Conservation (phyloP, 179 eudicot genomes). For the Amaranthus tricolor region DNA sequence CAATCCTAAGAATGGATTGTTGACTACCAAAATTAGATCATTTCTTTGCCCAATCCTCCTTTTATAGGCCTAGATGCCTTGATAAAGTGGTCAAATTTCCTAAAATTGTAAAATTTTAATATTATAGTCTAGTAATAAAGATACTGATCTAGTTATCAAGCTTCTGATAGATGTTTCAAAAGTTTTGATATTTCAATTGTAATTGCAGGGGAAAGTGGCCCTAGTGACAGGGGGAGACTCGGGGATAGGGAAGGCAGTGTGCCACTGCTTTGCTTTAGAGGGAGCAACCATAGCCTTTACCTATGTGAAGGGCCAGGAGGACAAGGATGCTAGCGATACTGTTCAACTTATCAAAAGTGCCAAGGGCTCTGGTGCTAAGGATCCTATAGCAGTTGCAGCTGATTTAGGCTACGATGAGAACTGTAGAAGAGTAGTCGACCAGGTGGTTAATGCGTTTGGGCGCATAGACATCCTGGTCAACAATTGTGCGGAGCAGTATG, state of each 20-base stretch:
- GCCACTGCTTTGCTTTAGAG: conserved; percentile 60
- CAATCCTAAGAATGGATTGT: no score
- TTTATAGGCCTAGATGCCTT: no score
- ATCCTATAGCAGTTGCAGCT: conserved; percentile 58
- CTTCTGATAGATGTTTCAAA: neutral
- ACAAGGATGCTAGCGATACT: conserved; percentile 66
- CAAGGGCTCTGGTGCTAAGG: conserved; percentile 47
- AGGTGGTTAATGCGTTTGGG: conserved; percentile 65
- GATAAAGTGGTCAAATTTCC: no score
- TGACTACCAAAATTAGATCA: no score
- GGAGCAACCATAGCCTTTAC: conserved; percentile 95
- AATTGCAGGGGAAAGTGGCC: conserved; percentile 74
- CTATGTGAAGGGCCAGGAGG: conserved; percentile 65
- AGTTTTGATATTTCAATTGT: neutral
- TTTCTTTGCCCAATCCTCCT: no score
- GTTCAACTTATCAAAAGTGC: conserved; percentile 44
- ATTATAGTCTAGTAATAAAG: no score
- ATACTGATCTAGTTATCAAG: no score
- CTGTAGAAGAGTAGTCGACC: conserved; percentile 66
- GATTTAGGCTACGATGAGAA: conserved; percentile 73
- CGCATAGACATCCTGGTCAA: conserved; percentile 68
- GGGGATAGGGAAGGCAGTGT: conserved; percentile 83
- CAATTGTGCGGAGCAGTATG: conserved; percentile 70
- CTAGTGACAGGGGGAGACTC: conserved; percentile 92
- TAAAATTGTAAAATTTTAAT: no score